Evolutionary conservation across 352 stramenopile genomes (phyloP).

Genomic region (Phytophthora idaei): DNA sequence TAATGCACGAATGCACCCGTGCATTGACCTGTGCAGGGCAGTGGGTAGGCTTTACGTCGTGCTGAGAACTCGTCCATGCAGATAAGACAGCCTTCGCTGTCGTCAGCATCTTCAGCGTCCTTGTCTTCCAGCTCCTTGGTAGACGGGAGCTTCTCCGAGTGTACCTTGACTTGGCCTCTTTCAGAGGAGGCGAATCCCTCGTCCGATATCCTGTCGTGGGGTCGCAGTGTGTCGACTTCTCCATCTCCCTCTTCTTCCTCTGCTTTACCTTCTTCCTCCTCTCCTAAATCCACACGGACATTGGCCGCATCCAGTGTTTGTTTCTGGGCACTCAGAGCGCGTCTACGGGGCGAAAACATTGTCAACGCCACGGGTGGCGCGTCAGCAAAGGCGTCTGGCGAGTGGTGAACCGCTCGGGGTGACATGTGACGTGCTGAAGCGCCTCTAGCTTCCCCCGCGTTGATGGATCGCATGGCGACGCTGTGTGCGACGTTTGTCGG

Average conservation of each 20-base stretch:
- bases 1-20: constrained; percentile 87
- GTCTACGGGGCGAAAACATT: constrained; percentile 68
- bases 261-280: constrained; percentile 48
- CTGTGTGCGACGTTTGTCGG: constrained; percentile 14
- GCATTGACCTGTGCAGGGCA: constrained; percentile 80
- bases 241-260: constrained; percentile 32
- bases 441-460: background rate
- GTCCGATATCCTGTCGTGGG: constrained; percentile 18
- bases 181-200: constrained; percentile 11
- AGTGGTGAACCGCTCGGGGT: constrained; percentile 69
- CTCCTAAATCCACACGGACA: constrained; percentile 34
- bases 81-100: constrained; percentile 76
- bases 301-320: constrained; percentile 12
- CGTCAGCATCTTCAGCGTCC: constrained; percentile 22
- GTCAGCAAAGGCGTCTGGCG: constrained; percentile 53
- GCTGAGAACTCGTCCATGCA: constrained; percentile 92
- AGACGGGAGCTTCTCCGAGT: constrained; percentile 30
- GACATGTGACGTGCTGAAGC: constrained; percentile 34
- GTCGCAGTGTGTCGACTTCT: constrained; percentile 33
- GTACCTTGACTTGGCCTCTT: constrained; percentile 23
- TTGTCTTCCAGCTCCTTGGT: constrained; percentile 40
- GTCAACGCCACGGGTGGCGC: constrained; percentile 40
- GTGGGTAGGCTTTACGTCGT: constrained; percentile 81
- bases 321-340: constrained; percentile 36
- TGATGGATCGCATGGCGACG: constrained; percentile 15